Percentiles rank a stretch among this genome's conserved stretches.
phyloP scores from a whole-genome alignment of 345 rosid genomes.

The Psidium guajava region DNA sequence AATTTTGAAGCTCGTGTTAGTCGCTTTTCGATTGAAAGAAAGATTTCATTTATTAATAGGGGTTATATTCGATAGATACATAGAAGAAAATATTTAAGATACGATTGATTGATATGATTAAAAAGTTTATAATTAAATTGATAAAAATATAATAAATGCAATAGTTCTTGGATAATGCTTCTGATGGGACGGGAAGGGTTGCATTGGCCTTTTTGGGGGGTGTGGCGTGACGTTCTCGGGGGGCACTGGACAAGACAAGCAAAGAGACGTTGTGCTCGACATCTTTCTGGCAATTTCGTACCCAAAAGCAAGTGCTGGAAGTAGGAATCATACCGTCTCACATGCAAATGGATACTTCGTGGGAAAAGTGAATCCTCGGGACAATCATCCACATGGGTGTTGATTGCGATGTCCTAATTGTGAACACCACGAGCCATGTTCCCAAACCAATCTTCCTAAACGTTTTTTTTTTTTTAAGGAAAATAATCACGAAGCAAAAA shows the following conservation, averaged over 20 bases:
- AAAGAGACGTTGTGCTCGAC: not conserved
- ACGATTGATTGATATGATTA: no score
- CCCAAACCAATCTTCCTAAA: not conserved
- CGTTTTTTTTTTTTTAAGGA: not conserved
- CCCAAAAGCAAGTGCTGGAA: not conserved
- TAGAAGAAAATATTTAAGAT: no score
- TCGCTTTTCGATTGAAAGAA: not conserved
- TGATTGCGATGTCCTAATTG: not conserved
- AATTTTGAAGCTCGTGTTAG: not conserved
- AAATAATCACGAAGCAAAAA: not conserved
- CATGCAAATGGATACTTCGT: not conserved
- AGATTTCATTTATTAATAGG: no score
- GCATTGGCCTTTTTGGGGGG: no score
- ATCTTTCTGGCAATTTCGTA: not conserved
- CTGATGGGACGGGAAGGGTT: no score
- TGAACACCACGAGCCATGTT: not conserved
- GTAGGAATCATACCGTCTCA: not conserved
- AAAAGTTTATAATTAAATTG: no score
- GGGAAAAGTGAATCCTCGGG: not conserved
- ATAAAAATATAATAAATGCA: no score
- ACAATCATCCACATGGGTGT: not conserved
- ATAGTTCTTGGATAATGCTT: no score
- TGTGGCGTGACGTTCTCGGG: not conserved
- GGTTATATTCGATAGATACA: no score
- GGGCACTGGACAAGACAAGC: not conserved